phyloP scores from a whole-genome alignment of 1,284 basidiomycete species.

The Trametes hirsuta region DNA sequence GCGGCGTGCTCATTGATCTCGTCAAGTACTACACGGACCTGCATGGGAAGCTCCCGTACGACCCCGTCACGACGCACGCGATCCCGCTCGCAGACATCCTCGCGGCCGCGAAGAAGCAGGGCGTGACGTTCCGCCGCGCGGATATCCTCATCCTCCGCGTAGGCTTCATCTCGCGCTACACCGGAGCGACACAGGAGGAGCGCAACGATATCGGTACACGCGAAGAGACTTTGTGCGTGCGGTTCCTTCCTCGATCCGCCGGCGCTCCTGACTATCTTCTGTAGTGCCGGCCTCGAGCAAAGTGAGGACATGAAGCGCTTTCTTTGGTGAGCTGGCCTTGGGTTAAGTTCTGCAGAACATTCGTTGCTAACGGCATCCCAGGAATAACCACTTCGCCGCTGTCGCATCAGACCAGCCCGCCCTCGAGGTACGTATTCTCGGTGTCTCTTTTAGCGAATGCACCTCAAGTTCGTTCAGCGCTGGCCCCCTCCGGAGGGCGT shows the following conservation, averaged over 20 bases:
- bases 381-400: slow-evolving; percentile 78
- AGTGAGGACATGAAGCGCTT: slow-evolving; percentile 72
- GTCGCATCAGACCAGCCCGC: slow-evolving; percentile 74
- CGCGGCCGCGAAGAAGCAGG: slow-evolving; percentile 61
- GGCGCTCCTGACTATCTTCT: neutral
- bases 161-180: slow-evolving; percentile 69
- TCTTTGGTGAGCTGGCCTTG: slow-evolving; percentile 42
- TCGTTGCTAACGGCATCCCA: slow-evolving; percentile 3
- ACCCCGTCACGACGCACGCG: slow-evolving; percentile 64
- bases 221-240: slow-evolving; percentile 55
- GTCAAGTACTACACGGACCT: slow-evolving; percentile 53
- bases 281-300: slow-evolving; percentile 69
- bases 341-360: neutral
- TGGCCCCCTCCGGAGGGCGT: slow-evolving; percentile 57
- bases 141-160: slow-evolving; percentile 67
- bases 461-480: slow-evolving; percentile 40
- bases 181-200: slow-evolving; percentile 47
- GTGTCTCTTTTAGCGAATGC: neutral
- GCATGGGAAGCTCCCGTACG: slow-evolving; percentile 53
- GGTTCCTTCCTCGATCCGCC: neutral
- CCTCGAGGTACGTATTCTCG: slow-evolving; percentile 52
- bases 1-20: slow-evolving; percentile 71
- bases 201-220: slow-evolving; percentile 47
- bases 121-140: slow-evolving; percentile 49
- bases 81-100: slow-evolving; percentile 61